Percentiles rank a stretch among this genome's conserved stretches.
These are phyloP conservation scores for Corrigiola litoralis DNA, from an alignment of 179 eudicot species.

Conservation along the genomic window DNA sequence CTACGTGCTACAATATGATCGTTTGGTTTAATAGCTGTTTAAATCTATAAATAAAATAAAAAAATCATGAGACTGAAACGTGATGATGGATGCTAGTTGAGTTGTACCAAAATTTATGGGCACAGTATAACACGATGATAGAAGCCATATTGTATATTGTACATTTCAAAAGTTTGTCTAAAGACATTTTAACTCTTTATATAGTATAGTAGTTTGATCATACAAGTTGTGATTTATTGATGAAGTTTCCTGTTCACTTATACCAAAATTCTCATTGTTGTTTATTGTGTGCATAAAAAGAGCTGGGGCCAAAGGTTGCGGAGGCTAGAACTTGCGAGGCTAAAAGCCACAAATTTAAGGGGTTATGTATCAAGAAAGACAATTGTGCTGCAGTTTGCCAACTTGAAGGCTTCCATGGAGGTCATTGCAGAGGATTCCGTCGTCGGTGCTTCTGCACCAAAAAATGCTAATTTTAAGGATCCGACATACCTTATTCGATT, in stretches of 20 bases:
- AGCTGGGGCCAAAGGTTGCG: constrained; percentile 12
- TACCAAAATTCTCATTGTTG: background rate
- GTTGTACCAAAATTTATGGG: no score
- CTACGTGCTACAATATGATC: no score
- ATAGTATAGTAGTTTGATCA: background rate
- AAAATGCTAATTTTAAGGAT: constrained; percentile 10
- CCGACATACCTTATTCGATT: no score
- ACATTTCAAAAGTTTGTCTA: no score
- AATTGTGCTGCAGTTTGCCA: constrained; percentile 51
- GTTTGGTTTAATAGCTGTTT: no score
- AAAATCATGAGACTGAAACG: no score
- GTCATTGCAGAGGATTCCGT: constrained; percentile 50
- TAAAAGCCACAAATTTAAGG: constrained; percentile 40
- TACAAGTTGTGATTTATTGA: background rate
- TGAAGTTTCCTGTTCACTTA: no score
- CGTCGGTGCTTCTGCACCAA: constrained; percentile 55
- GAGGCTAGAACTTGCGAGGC: constrained; percentile 42
- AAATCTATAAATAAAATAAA: no score
- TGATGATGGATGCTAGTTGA: no score
- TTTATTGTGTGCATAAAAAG: background rate
- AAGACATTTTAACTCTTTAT: no score
- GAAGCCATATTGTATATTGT: no score
- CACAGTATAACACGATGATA: no score
- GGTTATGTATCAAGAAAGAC: constrained; percentile 31
- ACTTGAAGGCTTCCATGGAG: constrained; percentile 49